Evolutionary conservation across 208 protist species (phyloP).

Genomic region (Trypanosomatidae sp.): DNA sequence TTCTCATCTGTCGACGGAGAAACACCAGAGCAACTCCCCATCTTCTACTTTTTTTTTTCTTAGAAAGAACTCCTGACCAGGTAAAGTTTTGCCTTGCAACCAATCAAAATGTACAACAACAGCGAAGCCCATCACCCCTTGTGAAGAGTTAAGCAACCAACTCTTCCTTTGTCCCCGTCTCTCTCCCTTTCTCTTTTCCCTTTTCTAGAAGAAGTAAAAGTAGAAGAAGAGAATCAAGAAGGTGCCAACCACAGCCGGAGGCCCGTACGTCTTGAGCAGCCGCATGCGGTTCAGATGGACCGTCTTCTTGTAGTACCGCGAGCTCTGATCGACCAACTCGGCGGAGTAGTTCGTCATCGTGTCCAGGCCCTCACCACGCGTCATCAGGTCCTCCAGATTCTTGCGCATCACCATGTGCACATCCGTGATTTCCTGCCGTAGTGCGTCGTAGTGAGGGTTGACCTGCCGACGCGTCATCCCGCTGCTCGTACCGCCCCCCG

Average conservation of each 20-base stretch:
- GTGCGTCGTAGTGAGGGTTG: slow-evolving; percentile 73
- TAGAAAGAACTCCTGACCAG: no score
- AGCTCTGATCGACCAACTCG: slow-evolving; percentile 82
- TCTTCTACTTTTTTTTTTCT: no score
- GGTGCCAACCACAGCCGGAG: slow-evolving; percentile 53
- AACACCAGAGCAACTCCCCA: no score
- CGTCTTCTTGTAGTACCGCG: slow-evolving; percentile 85
- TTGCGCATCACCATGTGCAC: slow-evolving; percentile 92
- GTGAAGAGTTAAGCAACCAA: no score
- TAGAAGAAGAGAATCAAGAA: slow-evolving; percentile 80
- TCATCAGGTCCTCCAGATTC: slow-evolving; percentile 91
- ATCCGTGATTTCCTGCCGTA: slow-evolving; percentile 85
- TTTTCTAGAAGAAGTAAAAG: slow-evolving; percentile 74
- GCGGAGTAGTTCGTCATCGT: slow-evolving; percentile 89
- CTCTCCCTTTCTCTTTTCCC: no score
- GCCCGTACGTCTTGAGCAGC: slow-evolving; percentile 81
- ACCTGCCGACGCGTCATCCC: slow-evolving; percentile 55
- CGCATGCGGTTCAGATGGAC: slow-evolving; percentile 91
- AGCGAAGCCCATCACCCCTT: no score
- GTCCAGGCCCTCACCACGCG: slow-evolving; percentile 85
- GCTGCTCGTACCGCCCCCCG: slow-evolving; percentile 12
- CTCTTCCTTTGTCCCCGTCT: no score
- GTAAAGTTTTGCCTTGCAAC: no score
- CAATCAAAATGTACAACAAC: no score
- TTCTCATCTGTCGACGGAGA: no score